Evolutionary conservation across 2,329 filamentous ascomycete genomes (phyloP).

Genomic region (Fusarium sp.): DNA sequence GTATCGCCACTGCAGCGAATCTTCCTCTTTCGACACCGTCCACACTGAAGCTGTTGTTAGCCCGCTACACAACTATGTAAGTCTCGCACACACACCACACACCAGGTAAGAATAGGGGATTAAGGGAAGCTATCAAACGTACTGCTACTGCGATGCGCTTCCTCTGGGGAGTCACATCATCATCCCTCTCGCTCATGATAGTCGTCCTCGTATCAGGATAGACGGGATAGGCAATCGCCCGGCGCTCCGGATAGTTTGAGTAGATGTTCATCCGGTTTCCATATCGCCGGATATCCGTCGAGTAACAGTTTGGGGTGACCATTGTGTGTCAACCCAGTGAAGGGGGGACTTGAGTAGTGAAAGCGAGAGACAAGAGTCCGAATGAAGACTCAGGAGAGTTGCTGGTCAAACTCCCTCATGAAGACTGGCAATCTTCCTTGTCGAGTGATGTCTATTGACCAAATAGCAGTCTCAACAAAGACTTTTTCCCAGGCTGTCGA

Average conservation of each 20-base stretch:
- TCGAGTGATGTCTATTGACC: background rate
- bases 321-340: conserved; percentile 18
- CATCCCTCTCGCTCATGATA: conserved; percentile 48
- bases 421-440: conserved; percentile 5
- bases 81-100: conserved; percentile 41
- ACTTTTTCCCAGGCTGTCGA: background rate
- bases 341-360: background rate
- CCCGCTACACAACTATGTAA: conserved; percentile 35
- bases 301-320: conserved; percentile 37
- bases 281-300: conserved; percentile 34
- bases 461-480: background rate
- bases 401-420: conserved; percentile 18
- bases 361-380: conserved; percentile 9
- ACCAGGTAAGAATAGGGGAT: conserved; percentile 26
- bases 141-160: conserved; percentile 71
- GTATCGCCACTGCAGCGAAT: conserved; percentile 92
- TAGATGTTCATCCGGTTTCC: conserved; percentile 27
- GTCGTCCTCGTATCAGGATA: conserved; percentile 34
- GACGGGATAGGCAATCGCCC: conserved; percentile 25
- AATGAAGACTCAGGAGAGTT: background rate
- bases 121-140: conserved; percentile 46
- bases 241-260: conserved; percentile 39
- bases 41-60: conserved; percentile 70
- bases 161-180: conserved; percentile 59
- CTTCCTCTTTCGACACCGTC: conserved; percentile 90